Evolutionary conservation across 768 basidiomycete genomes (phyloP).

Genomic region (Cystoderma amianthinum): DNA sequence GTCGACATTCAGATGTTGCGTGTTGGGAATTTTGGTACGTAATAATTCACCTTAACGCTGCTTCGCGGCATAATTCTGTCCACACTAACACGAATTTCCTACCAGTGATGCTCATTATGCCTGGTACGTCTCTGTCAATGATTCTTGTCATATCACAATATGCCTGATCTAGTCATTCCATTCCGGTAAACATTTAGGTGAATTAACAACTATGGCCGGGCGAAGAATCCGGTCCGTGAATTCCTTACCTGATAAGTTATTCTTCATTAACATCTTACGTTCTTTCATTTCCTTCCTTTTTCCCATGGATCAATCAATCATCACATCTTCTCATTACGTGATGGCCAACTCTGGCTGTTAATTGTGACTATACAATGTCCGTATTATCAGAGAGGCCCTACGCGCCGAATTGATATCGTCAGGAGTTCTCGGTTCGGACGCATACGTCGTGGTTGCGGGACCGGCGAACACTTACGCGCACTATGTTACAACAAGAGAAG

Average conservation of each 20-base stretch:
- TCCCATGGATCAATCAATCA: conserved; percentile 1
- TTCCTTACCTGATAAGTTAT: conserved; percentile 4
- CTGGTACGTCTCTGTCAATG: conserved; percentile 30
- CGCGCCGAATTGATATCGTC: conserved; percentile 57
- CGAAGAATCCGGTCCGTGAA: conserved; percentile 59
- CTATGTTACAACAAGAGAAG: conserved; percentile 68
- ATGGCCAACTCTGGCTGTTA: neutral
- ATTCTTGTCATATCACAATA: conserved; percentile 5
- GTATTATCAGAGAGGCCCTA: conserved; percentile 51
- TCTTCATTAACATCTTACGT: conserved; percentile 13
- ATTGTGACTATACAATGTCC: too few species aligned
- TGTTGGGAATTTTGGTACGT: conserved; percentile 58
- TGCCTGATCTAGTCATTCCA: too few species aligned
- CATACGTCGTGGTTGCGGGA: conserved; percentile 72
- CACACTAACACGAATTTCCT: neutral
- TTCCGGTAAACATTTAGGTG: too few species aligned
- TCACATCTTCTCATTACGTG: conserved; percentile 5
- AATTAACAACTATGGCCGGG: conserved; percentile 80
- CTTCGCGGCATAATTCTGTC: too few species aligned
- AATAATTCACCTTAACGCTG: conserved; percentile 3
- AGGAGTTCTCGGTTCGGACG: conserved; percentile 56
- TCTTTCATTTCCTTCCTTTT: conserved; percentile 12
- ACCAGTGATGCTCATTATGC: conserved; percentile 63
- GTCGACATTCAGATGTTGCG: conserved; percentile 77
- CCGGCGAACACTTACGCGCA: conserved; percentile 81